Evolutionary conservation across 345 rosid genomes (phyloP).

Genomic region (Pistacia vera): DNA sequence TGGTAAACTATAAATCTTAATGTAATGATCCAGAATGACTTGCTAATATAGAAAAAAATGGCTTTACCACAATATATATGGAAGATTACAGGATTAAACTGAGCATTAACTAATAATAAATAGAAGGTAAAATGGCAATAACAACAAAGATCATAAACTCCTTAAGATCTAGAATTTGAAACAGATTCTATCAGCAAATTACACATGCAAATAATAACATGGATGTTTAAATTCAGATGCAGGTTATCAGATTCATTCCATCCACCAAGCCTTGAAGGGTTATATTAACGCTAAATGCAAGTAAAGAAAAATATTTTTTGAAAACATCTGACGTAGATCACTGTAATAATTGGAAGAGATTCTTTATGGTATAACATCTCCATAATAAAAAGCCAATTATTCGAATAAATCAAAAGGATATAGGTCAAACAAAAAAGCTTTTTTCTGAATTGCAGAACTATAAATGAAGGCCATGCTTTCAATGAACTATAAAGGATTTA

Average conservation of each 20-base stretch:
- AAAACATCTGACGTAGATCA: background rate
- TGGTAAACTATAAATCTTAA: background rate
- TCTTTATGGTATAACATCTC: background rate
- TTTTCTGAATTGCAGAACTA: background rate
- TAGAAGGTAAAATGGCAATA: background rate
- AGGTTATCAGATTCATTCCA: background rate
- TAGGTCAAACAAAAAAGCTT: background rate
- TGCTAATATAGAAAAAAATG: no score
- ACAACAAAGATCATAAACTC: background rate
- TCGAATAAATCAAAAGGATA: background rate
- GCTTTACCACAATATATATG: background rate
- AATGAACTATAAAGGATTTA: constrained; percentile 21
- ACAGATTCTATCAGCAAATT: background rate
- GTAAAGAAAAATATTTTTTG: background rate
- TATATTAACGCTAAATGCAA: background rate
- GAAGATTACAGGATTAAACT: background rate
- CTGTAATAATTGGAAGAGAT: background rate
- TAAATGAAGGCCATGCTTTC: background rate
- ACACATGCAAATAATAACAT: background rate
- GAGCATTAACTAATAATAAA: background rate
- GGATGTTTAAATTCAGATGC: background rate
- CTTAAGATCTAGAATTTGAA: background rate
- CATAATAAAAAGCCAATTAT: background rate
- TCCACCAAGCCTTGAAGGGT: background rate
- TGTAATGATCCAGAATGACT: background rate